These are phyloP conservation scores for Hypericum perforatum DNA, from an alignment of 345 rosid species.

Conservation along the genomic window DNA sequence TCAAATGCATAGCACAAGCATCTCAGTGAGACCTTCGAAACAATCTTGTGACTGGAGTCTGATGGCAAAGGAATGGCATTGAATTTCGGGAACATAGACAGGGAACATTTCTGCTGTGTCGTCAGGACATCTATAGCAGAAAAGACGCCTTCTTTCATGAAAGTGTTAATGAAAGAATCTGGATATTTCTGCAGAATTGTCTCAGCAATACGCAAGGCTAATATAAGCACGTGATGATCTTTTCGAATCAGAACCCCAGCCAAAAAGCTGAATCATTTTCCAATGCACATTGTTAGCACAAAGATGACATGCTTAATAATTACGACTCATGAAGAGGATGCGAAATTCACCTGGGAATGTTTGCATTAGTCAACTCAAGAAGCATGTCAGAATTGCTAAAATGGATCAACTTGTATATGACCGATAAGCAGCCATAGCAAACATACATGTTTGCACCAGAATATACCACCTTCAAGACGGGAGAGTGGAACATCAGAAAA, in stretches of 20 bases:
- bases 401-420: constrained; percentile 54
- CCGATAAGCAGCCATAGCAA: constrained; percentile 73
- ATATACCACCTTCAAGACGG: constrained; percentile 54
- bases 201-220: constrained; percentile 63
- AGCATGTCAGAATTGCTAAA: constrained; percentile 60
- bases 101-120: constrained; percentile 44
- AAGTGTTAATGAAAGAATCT: constrained; percentile 49
- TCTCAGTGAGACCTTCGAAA: constrained; percentile 37
- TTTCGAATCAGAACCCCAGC: constrained; percentile 79
- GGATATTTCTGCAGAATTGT: constrained; percentile 58
- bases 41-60: constrained; percentile 38
- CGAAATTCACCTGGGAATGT: constrained; percentile 60
- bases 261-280: constrained; percentile 56
- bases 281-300: constrained; percentile 9
- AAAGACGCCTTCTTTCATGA: constrained; percentile 77
- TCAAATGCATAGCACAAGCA: constrained; percentile 82
- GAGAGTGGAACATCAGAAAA: constrained; percentile 11
- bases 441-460: constrained; percentile 74
- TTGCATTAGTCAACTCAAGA: constrained; percentile 51
- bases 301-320: constrained; percentile 1
- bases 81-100: constrained; percentile 29
- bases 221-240: constrained; percentile 67
- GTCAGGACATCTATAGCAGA: constrained; percentile 63
- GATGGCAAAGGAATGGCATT: constrained; percentile 34
- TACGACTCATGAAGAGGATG: constrained; percentile 5